Conservation (phyloP, 352 stramenopile species). For the Thalassiosira livingstoniorum region DNA sequence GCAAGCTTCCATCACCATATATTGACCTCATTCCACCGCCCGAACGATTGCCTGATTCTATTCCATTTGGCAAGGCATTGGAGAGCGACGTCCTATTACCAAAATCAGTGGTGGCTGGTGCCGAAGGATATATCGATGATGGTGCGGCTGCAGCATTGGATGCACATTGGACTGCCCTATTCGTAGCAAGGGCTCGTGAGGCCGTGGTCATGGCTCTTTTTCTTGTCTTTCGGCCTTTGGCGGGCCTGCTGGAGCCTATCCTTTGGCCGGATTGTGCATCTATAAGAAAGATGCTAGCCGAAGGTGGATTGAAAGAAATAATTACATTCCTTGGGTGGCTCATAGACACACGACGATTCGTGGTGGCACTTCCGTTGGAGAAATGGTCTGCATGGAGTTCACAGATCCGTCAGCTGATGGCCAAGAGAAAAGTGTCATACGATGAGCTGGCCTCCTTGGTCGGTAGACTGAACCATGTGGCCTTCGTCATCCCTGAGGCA, state of each 20-base stretch:
- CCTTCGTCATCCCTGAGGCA: not conserved
- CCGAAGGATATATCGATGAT: not conserved
- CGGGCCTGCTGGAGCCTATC: not conserved
- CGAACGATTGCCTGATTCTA: not conserved
- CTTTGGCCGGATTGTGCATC: not conserved
- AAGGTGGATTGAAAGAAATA: not conserved
- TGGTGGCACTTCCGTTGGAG: not conserved
- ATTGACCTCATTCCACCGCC: not conserved
- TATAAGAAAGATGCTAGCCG: not conserved
- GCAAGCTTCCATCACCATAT: not conserved
- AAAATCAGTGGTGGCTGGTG: not conserved
- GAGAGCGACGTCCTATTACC: not conserved
- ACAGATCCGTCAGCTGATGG: not conserved
- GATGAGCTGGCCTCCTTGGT: not conserved
- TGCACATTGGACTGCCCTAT: not conserved
- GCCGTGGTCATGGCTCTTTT: not conserved
- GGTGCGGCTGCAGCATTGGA: not conserved
- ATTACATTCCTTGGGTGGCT: not conserved
- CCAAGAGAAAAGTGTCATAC: not conserved
- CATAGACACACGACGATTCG: not conserved
- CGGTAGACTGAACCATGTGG: not conserved
- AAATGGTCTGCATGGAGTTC: not conserved
- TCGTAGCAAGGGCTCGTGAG: not conserved
- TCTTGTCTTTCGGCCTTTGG: not conserved
- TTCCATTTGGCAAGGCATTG: not conserved